Evolutionary conservation across 1,284 basidiomycete genomes (phyloP).

Genomic region (Ceratobasidium papillatum): DNA sequence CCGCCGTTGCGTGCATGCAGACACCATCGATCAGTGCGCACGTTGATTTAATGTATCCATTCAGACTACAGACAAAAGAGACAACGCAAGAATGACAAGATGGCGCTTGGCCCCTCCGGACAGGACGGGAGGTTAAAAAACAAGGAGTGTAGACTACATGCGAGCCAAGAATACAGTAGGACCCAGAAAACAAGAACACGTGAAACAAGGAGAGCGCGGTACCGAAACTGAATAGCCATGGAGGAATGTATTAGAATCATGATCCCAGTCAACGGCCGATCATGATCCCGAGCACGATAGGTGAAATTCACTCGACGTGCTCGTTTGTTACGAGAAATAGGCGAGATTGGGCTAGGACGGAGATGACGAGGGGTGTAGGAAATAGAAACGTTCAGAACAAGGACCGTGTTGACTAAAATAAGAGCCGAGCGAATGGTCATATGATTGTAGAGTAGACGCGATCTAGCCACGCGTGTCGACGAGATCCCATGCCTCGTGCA

Average conservation of each 20-base stretch:
- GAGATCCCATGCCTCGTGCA: constrained; percentile 21
- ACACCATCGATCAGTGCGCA: too few relatives aligned
- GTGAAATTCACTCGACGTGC: neutral
- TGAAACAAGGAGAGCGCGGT: neutral
- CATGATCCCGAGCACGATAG: neutral
- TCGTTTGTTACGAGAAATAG: neutral
- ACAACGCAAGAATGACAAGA: too few relatives aligned
- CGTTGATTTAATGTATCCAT: neutral
- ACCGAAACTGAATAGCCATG: neutral
- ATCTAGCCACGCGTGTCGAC: neutral
- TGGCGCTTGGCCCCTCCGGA: too few relatives aligned
- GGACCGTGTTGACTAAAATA: neutral
- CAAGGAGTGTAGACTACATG: neutral
- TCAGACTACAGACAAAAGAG: too few relatives aligned
- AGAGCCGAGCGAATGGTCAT: neutral
- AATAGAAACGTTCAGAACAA: neutral
- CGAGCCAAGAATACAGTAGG: neutral
- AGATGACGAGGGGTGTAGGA: neutral
- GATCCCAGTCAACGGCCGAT: neutral
- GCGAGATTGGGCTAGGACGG: neutral
- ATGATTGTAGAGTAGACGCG: neutral
- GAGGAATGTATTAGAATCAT: neutral
- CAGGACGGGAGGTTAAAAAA: too few relatives aligned
- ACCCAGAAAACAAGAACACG: neutral
- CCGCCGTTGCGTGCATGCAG: too few relatives aligned